Conservation (phyloP, 345 rosid genomes). For the Erucastrum elatum region DNA sequence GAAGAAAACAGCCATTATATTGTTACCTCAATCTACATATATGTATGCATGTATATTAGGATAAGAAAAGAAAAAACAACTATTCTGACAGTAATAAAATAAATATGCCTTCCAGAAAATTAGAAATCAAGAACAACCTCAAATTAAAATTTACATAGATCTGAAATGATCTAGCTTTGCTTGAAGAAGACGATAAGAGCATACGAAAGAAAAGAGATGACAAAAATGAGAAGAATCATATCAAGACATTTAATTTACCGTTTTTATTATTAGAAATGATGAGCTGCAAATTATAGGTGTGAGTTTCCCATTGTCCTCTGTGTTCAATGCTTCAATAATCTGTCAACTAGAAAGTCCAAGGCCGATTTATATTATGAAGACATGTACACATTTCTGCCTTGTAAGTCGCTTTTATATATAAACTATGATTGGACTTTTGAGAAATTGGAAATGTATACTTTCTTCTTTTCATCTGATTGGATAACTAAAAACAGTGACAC, state of each 20-base stretch:
- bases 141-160: background rate
- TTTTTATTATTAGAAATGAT: constrained; percentile 16
- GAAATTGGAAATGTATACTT: constrained; percentile 10
- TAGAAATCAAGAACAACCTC: constrained; percentile 2
- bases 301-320: constrained; percentile 20
- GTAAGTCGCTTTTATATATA: constrained; percentile 8
- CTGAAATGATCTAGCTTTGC: background rate
- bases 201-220: constrained; percentile 1
- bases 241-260: background rate
- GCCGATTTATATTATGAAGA: constrained; percentile 7
- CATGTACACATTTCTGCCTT: background rate
- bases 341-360: constrained; percentile 35
- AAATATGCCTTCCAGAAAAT: background rate
- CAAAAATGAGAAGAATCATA: constrained; percentile 2
- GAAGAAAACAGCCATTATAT: constrained; percentile 28
- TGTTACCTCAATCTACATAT: constrained; percentile 1
- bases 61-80: background rate
- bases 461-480: constrained; percentile 32
- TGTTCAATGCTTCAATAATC: constrained; percentile 18
- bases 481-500: constrained; percentile 35
- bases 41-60: background rate
- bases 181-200: constrained; percentile 4
- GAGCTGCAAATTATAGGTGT: constrained; percentile 23
- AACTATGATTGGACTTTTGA: constrained; percentile 27
- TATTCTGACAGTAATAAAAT: background rate